Percentiles rank a stretch among this genome's conserved stretches.
Conservation (phyloP, 768 basidiomycete genomes). For the Antrodiella citrinella region DNA sequence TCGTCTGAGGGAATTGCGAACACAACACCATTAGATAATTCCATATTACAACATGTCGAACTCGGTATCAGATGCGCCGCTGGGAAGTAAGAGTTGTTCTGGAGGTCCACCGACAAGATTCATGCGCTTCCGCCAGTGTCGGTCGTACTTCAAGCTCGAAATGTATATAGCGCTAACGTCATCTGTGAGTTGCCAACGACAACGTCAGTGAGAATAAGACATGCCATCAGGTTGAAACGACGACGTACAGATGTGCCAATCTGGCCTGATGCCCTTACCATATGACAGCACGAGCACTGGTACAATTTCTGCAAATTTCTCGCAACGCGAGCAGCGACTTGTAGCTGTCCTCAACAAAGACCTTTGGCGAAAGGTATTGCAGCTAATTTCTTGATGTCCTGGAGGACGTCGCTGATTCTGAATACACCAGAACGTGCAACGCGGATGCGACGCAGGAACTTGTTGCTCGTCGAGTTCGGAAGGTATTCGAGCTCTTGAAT, state of each 20-base stretch:
- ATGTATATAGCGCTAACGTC: not conserved
- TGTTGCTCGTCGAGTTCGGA: slow-evolving; percentile 10
- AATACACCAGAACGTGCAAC: slow-evolving; percentile 17
- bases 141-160: slow-evolving; percentile 12
- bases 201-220: too few species aligned
- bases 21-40: not conserved
- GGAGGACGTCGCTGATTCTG: slow-evolving; percentile 16
- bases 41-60: slow-evolving; percentile 1
- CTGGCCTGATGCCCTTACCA: too few species aligned
- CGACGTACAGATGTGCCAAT: too few species aligned
- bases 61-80: slow-evolving; percentile 13
- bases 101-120: slow-evolving; percentile 12
- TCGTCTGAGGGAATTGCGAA: too few species aligned
- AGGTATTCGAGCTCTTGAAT: slow-evolving; percentile 16
- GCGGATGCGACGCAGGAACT: slow-evolving; percentile 16
- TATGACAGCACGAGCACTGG: not conserved
- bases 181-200: too few species aligned
- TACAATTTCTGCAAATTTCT: too few species aligned
- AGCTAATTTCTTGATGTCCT: slow-evolving; percentile 15
- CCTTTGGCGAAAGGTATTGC: slow-evolving; percentile 5
- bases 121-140: slow-evolving; percentile 16
- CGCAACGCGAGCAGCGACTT: slow-evolving; percentile 5
- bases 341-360: slow-evolving; percentile 8
- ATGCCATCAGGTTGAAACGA: too few species aligned
- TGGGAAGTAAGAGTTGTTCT: slow-evolving; percentile 3